These are phyloP conservation scores for Mycena floridula DNA, from an alignment of 768 basidiomycete genomes.

Conservation along the genomic window DNA sequence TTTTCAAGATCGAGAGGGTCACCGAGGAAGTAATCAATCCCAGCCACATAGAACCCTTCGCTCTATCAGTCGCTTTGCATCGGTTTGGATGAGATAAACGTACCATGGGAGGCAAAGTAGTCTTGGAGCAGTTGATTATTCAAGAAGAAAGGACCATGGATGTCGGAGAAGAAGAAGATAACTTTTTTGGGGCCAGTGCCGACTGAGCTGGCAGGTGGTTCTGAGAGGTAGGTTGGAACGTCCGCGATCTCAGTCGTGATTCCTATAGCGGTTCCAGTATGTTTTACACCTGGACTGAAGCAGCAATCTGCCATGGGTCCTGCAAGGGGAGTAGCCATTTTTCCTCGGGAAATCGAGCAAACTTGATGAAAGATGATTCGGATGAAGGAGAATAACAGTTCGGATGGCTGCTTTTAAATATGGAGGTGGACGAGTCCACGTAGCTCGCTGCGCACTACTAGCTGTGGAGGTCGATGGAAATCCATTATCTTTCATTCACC, in stretches of 20 bases:
- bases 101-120: constrained; percentile 58
- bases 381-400: no score
- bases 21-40: constrained; percentile 37
- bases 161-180: constrained; percentile 52
- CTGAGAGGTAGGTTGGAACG: constrained; percentile 49
- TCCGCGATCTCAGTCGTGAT: constrained; percentile 31
- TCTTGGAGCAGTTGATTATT: constrained; percentile 60
- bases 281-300: constrained; percentile 43
- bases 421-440: no score
- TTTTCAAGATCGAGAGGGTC: constrained; percentile 8
- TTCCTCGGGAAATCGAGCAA: no score
- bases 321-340: constrained; percentile 23
- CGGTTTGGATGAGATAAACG: constrained; percentile 6
- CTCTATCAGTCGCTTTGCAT: no score
- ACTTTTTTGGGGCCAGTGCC: constrained; percentile 29
- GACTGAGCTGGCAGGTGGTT: constrained; percentile 24
- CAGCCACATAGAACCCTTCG: constrained; percentile 38
- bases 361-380: no score
- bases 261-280: constrained; percentile 43
- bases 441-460: no score
- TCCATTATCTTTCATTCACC: no score
- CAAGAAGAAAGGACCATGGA: constrained; percentile 52
- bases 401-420: no score
- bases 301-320: constrained; percentile 46
- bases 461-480: no score